Evolutionary conservation across 2,329 filamentous ascomycete species (phyloP), one percentile per base, ranked within the genome.

Genomic region (Simplicillium aogashimaense): DNA sequence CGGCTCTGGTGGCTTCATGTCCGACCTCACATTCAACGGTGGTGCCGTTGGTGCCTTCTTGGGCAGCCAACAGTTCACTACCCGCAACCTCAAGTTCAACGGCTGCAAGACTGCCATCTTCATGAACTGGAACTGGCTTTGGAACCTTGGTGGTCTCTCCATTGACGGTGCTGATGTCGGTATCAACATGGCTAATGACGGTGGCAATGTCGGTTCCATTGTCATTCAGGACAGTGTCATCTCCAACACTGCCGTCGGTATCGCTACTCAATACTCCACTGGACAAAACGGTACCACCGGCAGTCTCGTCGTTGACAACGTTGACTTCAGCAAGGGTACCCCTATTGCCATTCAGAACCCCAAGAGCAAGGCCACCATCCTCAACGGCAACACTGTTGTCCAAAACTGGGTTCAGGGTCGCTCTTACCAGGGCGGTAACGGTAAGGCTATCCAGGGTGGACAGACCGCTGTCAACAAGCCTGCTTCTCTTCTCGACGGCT

Each of bases 111-210:
- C 86, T 2, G 87, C 84, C 45, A 78, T 94, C 47, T 86, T 76
- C 64, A 83, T 92, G 79, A 88, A 88, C 69, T 94, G 87, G 87
- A 86, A 90, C 66, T 94, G 87, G 87, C 69, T 79, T 14, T 94
- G 84, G 82, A 78, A 81, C 35, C 77, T 92, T 63, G 86, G 90
- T 57, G 83, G 76, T 29, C 50, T 94, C 30, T 72, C 65, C 35
- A 85, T 94, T 61, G 79, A 86, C 58, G 78, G 82, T 56, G 86
- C 82, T 56, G 65, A 68, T n/a, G 63, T 89, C 31, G 87, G 85
- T 41, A 67, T 94, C 46, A 83, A 94, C 61, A 86, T 94, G 78
- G 76, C 81, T 39, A 76, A 74, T 49, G 74, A 77, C 37, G 75
- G 69, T 18, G 58, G 66, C 28, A 65, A 70, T n/a, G 88, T 95